Percentiles rank a stretch among this genome's conserved stretches.
Evolutionary conservation across 306 rosid genomes (phyloP).

Genomic region (Cucurbita ficifolia): DNA sequence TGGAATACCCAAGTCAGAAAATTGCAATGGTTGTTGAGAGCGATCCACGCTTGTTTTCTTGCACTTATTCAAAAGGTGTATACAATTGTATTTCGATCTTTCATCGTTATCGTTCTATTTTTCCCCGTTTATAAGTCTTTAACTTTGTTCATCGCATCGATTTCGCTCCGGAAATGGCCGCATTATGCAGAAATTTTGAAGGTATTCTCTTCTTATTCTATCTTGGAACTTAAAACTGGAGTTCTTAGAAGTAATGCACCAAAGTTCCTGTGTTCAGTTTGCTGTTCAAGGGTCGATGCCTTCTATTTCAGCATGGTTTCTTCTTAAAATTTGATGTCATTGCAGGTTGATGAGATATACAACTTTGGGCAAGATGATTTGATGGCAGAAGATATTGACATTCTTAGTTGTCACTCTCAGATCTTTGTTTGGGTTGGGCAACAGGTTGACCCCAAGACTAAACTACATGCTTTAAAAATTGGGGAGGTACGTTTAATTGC

Average conservation of each 20-base stretch:
- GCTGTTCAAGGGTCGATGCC: background rate
- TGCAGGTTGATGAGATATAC: conserved; percentile 78
- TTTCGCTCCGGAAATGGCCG: conserved; percentile 8
- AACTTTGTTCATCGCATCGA: conserved; percentile 10
- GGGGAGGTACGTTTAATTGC: conserved; percentile 60
- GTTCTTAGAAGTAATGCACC: background rate
- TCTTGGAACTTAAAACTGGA: background rate
- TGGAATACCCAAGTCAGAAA: conserved; percentile 66
- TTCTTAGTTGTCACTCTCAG: conserved; percentile 71
- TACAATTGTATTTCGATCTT: conserved; percentile 6
- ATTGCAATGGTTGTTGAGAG: conserved; percentile 41
- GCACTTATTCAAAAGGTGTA: conserved; percentile 48
- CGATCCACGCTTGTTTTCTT: conserved; percentile 76
- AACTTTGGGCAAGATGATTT: conserved; percentile 94
- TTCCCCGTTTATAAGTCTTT: background rate
- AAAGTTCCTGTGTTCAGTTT: background rate
- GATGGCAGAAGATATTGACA: conserved; percentile 88
- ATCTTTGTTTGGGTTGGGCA: conserved; percentile 97
- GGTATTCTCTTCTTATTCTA: conserved; percentile 27
- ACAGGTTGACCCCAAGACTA: conserved; percentile 55
- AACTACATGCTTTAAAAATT: conserved; percentile 53
- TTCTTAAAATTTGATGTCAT: background rate
- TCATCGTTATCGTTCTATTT: background rate
- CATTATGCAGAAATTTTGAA: conserved; percentile 51
- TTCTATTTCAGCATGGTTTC: background rate